Evolutionary conservation across 345 rosid genomes (phyloP), one percentile per base, ranked within the genome.

Genomic region (Brassica carinata): DNA sequence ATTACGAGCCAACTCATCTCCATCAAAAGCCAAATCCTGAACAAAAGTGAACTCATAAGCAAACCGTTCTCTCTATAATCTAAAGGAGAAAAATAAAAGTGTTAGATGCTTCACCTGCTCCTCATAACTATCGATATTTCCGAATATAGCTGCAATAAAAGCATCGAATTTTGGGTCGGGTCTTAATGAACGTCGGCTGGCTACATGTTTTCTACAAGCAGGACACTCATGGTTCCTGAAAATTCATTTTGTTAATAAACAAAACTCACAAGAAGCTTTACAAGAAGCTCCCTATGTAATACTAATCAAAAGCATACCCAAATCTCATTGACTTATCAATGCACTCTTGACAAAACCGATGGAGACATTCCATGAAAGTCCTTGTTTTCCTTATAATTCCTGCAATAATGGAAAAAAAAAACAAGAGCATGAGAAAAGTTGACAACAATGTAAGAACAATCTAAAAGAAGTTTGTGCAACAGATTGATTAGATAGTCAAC

Each of bases 191-290:
- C 99, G 99, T 19, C 98, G 89, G 79, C 98, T 95, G 68, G 99
- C 96, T 85, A 96, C 91, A 84, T 95, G 99, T 36, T 96, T 93
- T 85, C 99, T 96, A 80, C 98, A 95, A 78, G 99, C 93, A 82
- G 99, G 99, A 79, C 99, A 95, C 83, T 95, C 99, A 66, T 91
- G 93, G 79, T 95, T 95, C 89, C 99, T 95, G 88, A 81, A 87
- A 81, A 72, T 77, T 4, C 55, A 34, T n/a, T 8, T 14, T 11
- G 15, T 10, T 19, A 53, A 45, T 58, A 45, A 77, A 51, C n/a
- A 59, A 62, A 59, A n/a, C 8, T 59, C 1, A 34, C 8, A 63
- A 45, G 40, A 18, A 71, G 69, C 59, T 64, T 59, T 0, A 34
- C 8, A 63, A 45, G 40, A 18, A 71, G 69, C 59, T 64, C 38